A percentile compares a stretch with the other conserved stretches of the same genome.
Conservation (phyloP, 1,284 basidiomycete species). For the Malassezia equina region DNA sequence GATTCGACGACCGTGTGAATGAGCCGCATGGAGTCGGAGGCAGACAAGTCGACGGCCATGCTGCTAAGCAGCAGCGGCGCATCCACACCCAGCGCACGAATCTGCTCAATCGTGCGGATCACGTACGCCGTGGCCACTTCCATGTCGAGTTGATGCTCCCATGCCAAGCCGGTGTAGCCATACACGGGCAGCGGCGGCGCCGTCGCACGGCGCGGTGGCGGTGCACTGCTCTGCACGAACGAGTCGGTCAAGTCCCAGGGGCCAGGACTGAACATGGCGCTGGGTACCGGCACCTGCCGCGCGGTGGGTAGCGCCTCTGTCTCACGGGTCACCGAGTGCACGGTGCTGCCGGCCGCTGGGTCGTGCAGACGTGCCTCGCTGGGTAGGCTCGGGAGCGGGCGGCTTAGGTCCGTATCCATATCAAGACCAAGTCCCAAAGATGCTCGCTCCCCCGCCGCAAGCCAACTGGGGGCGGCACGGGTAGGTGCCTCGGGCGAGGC, state of each 20-base stretch:
- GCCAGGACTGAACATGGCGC: not conserved
- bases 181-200: conserved; percentile 17
- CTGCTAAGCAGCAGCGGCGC: conserved; percentile 43
- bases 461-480: not conserved
- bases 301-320: not conserved
- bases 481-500: not conserved
- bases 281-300: not conserved
- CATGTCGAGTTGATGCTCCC: conserved; percentile 30
- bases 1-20: conserved; percentile 22
- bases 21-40: conserved; percentile 26
- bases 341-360: not conserved
- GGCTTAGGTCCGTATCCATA: not conserved
- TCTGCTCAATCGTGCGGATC: conserved; percentile 28
- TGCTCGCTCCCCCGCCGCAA: not conserved
- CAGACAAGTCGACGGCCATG: conserved; percentile 41
- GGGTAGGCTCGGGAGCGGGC: not conserved
- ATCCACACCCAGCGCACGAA: conserved; percentile 33
- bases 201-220: not conserved
- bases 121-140: conserved; percentile 23
- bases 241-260: not conserved
- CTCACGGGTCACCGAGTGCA: not conserved
- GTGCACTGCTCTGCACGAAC: too few relatives aligned
- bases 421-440: not conserved
- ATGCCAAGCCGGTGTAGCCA: conserved; percentile 33
- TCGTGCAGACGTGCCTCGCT: not conserved